Base-by-base conservation (phyloP, 1,284 basidiomycete genomes). In the Trichosporon coremiiforme region DNA sequence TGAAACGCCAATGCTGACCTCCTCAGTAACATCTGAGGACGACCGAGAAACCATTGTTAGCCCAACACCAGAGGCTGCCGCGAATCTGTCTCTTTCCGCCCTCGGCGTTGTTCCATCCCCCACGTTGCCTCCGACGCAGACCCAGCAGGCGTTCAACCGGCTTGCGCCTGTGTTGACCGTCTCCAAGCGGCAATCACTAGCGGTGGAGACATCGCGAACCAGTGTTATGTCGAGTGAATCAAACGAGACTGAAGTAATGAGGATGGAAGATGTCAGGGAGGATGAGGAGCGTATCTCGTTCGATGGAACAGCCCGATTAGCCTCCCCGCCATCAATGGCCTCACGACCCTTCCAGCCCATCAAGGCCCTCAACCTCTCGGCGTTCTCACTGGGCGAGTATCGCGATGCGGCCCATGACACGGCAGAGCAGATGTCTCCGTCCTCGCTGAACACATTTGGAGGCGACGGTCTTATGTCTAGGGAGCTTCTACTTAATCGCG, bases 391-490 rank as follows among this genome's bases (percentile, higher is more conserved):
- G 15, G 57, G 29, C 57, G 29, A 33, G 15, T 33, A 62, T 10
- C 57, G 57, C 7, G 57, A 62, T 15, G 57, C 31, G 7, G 17
- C 31, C 2, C 17, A 35, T 17, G 57, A 62, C 31, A 62, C 57
- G 15, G 2, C 29, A 3, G 57, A 62, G 17, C 63, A 38, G 63
- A 13, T 38, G 38, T 45, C 35, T 6, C 57, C 69, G 17, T 25
- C 36, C 17, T 67, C 64, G 3, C 33, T 67, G 13, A 64, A 65
- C 29, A 67, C 69, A 10, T 70, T 67, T 31, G 69, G 69, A 1
- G 66, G 69, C n/a, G 66, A 65, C 15, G 69, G 66, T 4, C 64
- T 67, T 25, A 66, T 57, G 17, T 67, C 69, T 29, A 50, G 69
- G 1, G 66, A 70, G 62, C 29, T 47, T n/a, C 66, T 70, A 0